phyloP scores from a whole-genome alignment of 2,329 filamentous ascomycete genomes.

The Diplodia mutila region DNA sequence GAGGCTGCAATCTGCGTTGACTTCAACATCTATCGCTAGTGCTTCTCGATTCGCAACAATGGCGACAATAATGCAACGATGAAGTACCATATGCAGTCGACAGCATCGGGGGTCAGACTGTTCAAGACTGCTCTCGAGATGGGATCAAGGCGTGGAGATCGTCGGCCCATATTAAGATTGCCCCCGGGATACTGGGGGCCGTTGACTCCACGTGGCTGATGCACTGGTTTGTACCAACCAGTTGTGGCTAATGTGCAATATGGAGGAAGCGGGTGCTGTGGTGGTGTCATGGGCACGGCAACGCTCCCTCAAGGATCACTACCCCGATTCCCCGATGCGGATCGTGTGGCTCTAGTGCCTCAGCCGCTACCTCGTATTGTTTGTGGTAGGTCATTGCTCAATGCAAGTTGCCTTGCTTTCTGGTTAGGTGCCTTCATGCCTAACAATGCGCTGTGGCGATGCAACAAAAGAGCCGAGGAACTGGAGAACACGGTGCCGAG shows the following conservation, averaged over 20 bases:
- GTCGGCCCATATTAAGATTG: slow-evolving; percentile 17
- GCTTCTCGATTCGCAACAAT: background rate
- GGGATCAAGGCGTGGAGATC: slow-evolving; percentile 1
- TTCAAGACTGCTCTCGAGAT: background rate
- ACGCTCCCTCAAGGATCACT: background rate
- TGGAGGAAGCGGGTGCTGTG: background rate
- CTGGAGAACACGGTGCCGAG: background rate
- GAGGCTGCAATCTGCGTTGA: background rate
- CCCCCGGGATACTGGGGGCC: slow-evolving; percentile 2
- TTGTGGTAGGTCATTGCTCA: background rate
- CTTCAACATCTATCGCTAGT: background rate
- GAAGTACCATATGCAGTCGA: background rate
- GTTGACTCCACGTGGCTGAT: slow-evolving; percentile 18
- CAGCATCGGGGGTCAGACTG: background rate
- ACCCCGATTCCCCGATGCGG: background rate
- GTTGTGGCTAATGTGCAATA: background rate
- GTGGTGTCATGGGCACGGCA: background rate
- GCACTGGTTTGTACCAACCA: slow-evolving; percentile 5
- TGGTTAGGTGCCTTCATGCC: background rate
- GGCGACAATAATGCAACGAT: background rate
- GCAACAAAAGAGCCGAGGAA: background rate
- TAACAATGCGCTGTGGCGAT: slow-evolving; percentile 1
- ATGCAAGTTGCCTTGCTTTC: background rate
- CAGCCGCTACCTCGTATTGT: background rate
- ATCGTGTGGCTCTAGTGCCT: slow-evolving; percentile 15